Evolutionary conservation across 169 alveolate species (phyloP).

Genomic region (Toxoplasma gondii): DNA sequence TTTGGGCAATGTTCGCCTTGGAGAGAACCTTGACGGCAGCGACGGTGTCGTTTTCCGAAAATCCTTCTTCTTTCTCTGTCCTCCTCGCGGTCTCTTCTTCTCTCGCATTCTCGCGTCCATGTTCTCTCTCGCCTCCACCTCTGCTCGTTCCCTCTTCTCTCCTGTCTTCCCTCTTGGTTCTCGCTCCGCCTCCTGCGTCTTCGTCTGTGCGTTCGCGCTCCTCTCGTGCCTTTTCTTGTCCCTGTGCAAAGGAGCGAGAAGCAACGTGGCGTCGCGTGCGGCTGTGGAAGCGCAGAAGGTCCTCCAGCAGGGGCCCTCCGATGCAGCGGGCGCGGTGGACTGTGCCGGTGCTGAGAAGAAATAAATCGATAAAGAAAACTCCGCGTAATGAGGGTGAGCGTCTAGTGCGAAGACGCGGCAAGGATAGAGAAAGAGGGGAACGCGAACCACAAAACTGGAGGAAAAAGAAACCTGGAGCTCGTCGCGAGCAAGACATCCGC

Average conservation of each 20-base stretch:
- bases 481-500: no score
- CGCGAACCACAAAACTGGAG: no score
- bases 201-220: background rate
- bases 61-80: background rate
- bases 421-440: background rate
- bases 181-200: background rate
- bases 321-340: slow-evolving; percentile 47
- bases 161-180: no score
- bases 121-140: no score
- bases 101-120: background rate
- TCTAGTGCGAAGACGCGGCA: background rate
- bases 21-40: slow-evolving; percentile 22
- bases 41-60: background rate
- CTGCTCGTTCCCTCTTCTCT: no score
- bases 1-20: background rate
- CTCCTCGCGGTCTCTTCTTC: background rate
- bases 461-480: no score
- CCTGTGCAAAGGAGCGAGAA: background rate
- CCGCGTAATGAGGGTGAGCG: background rate
- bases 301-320: slow-evolving; percentile 32
- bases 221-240: background rate
- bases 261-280: background rate
- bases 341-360: slow-evolving; percentile 25
- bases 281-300: background rate
- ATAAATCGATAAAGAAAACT: background rate